Evolutionary conservation across 352 stramenopile species (phyloP).

Genomic region (Phytophthora uliginosa): DNA sequence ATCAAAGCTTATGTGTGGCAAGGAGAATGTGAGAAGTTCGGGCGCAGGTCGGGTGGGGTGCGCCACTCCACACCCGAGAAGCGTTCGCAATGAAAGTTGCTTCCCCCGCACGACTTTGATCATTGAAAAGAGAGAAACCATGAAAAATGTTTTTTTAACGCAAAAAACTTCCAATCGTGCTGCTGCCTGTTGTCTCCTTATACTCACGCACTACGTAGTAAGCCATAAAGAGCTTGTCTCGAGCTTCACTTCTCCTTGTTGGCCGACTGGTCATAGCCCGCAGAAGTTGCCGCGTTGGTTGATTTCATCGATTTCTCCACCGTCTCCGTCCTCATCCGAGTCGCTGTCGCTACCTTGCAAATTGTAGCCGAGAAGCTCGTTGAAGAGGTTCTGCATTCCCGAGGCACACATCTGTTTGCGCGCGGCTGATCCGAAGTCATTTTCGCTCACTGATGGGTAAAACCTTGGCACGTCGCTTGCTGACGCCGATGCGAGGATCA

Average conservation of each 20-base stretch:
- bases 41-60: too few relatives aligned
- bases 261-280: background rate
- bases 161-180: background rate
- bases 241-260: background rate
- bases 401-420: too few relatives aligned
- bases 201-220: background rate
- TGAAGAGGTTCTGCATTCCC: slow-evolving; percentile 10
- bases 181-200: background rate
- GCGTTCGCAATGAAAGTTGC: too few relatives aligned
- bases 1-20: too few relatives aligned
- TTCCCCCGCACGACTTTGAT: too few relatives aligned
- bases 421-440: too few relatives aligned
- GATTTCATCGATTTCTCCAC: background rate
- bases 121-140: background rate
- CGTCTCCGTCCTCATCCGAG: slow-evolving; percentile 1
- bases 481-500: too few relatives aligned
- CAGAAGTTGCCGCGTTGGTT: background rate
- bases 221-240: background rate
- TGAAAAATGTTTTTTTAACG: background rate
- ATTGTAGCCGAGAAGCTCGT: slow-evolving; percentile 16
- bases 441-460: too few relatives aligned
- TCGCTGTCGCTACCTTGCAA: background rate
- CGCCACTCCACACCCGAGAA: too few relatives aligned
- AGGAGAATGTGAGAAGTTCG: too few relatives aligned
- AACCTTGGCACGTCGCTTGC: too few relatives aligned